Base-by-base conservation (phyloP, 805 yeast species). In the Hanseniaspora thailandica region DNA sequence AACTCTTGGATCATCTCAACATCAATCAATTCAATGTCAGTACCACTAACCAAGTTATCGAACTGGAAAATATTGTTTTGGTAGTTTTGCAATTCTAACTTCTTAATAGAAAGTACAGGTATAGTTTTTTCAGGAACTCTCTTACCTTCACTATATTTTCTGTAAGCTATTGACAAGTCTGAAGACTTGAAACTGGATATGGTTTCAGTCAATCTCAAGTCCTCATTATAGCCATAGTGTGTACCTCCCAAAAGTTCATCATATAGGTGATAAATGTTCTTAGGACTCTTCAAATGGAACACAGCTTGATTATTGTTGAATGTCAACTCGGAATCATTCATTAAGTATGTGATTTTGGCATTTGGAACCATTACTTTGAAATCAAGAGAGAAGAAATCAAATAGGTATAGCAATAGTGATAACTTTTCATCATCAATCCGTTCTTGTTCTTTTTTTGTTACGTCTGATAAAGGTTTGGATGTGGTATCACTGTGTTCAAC, bases 31-130 rank as follows among this genome's bases (percentile, higher is more conserved):
- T 50, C 30, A 7, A 50, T 17, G 6, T 43, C 44, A 5, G 36
- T 41, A 17, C 54, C 54, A 19, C 35, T n/a, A 4, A 50, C 19
- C 12, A 50, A 36, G 36, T 35, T 31, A 50, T 50, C 54, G 3
- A 50, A 8, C 9, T 50, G 54, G 22, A 43, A 50, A 8, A 50
- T 50, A 19, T 50, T 43, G 26, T 43, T 41, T 50, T 50, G 54
- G 15, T 50, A 50, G 30, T 50, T 41, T 50, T 50, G 54, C 5
- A 50, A 25, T 44, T 50, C 54, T 10, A 41, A 13, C 25, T 50
- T 50, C 26, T 50, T 50, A 3, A 43, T 26, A 12, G 23, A 17
- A 3, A 43, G 15, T 8, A 50, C 8, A 17, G 39, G 4, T 10
- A 43, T 20, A 13, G 22, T 15, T 20, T 22, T 10, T n/a, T 34